Evolutionary conservation across 129 eudicot species (phyloP), one percentile per base, ranked within the genome.

Genomic region (Erigeron canadensis): DNA sequence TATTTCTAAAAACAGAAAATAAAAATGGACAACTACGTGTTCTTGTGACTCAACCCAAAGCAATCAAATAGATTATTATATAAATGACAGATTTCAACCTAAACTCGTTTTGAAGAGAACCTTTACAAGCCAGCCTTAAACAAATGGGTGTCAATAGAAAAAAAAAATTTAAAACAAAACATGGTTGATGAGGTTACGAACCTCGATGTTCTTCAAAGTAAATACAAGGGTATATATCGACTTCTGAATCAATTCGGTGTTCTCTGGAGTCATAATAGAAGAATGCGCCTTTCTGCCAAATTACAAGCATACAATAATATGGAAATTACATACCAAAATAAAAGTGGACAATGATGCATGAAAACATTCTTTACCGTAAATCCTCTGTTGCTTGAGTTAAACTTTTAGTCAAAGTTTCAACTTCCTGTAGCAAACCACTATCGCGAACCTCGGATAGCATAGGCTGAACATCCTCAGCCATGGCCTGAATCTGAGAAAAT

Each of bases 181-280:
- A 8, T 22, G 41, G 38, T 12, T 17, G 53, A 61, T 17, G 22
- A 50, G 61, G 51, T 64, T 55, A 69, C 74, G 5, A 46, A 88
- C 97, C 96, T 91, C 96, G n/a, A 91, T 74, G 67, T 91, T 91
- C 82, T 91, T 91, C 84, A 91, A 83, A 28, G 97, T 91, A 67
- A 86, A 86, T 69, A 88, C 85, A 59, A 91, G 90, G 69, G 90
- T 80, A 67, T 91, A 88, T 57, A 91, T 91, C 19, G 97, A 91
- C 73, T 88, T 91, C 77, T 76, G 97, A 74, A 91, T 88, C 80
- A 88, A 56, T 76, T 91, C 91, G 2, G 96, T 86, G 83, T 91
- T 91, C 76, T 88, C 97, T 2, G 90, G 96, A 67, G 96, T 91
- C 93, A 88, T 75, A 72, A 91, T 81, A 22, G 96, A 70, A 0